A percentile compares a stretch with the other conserved stretches of the same genome.
phyloP scores from a whole-genome alignment of 225 moss, liverwort and hornwort species.

The Bryum argenteum region DNA sequence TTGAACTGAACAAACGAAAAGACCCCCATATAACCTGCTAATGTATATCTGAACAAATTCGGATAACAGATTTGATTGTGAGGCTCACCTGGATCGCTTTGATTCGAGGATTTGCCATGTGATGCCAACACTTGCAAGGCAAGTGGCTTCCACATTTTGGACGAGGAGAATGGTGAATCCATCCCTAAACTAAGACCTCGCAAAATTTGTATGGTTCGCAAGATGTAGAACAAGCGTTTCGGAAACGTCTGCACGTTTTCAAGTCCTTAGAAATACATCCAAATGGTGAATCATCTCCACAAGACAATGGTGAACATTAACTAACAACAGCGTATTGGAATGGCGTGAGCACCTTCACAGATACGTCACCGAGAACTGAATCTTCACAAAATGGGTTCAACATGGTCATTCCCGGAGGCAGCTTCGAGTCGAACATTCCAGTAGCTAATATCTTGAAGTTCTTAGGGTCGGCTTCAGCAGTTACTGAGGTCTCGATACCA shows the following conservation, averaged over 20 bases:
- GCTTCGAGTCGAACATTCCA: conserved; percentile 83
- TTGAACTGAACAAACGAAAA: background rate
- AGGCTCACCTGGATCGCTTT: conserved; percentile 37
- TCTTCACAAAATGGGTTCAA: conserved; percentile 77
- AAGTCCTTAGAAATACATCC: conserved; percentile 20
- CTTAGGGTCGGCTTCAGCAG: conserved; percentile 52
- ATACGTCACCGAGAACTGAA: conserved; percentile 59
- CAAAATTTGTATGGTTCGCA: conserved; percentile 82
- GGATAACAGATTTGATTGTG: background rate
- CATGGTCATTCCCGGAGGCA: conserved; percentile 65
- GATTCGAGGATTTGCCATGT: conserved; percentile 42
- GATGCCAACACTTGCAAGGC: conserved; percentile 64
- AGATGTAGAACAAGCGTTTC: conserved; percentile 79
- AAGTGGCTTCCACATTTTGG: conserved; percentile 82
- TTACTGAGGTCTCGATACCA: conserved; percentile 63
- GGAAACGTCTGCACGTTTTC: conserved; percentile 70
- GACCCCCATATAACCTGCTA: background rate
- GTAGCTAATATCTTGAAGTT: conserved; percentile 62
- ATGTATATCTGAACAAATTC: background rate
- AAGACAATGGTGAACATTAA: background rate
- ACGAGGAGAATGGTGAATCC: conserved; percentile 68
- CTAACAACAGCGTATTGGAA: conserved; percentile 11
- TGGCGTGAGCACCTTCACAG: conserved; percentile 66
- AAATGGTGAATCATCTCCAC: background rate
- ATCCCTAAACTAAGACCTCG: conserved; percentile 88